Evolutionary conservation across 1,139 yeast genomes (phyloP), one percentile per base, ranked within the genome.

Genomic region (Yamadazyma oceani): DNA sequence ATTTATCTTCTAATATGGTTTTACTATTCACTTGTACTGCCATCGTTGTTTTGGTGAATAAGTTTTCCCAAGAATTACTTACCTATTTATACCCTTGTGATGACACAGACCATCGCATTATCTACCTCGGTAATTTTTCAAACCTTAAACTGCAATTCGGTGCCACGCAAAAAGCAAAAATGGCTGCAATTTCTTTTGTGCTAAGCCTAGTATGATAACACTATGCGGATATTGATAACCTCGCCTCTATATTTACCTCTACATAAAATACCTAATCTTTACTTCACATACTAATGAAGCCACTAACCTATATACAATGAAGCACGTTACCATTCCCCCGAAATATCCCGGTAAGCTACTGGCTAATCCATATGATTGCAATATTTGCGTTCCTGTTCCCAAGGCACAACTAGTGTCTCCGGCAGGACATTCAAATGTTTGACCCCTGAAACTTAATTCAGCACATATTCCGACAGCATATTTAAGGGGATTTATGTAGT

Each of bases 401-500:
- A 70, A 56, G 2, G 50, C 44, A 50, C 77, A 71, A 4, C 42
- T 52, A 19, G 8, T 19, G 8, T 27, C 21, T 10, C 32, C 46
- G 34, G 55, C 50, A 3, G 49, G 54, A 52, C 77, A 71, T 14
- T 41, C 39, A 43, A 71, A 71, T 1, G 29, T 32, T 45, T 66
- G 72, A 26, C 54, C 58, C 35, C 49, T 36, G 34, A 71, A 64
- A 10, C 66, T 70, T 38, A 69, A 49, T 42, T 64, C 64, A 11
- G 71, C 69, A 48, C 67, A 58, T 2, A 80, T 65, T 39, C 82
- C 80, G 28, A 78, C 81, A 5, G 77, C 83, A 55, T 83, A 87
- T 51, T 82, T 84, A 53, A 84, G 61, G 1, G 96, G 96, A 39
- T 80, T 82, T 11, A 84, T 50, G 62, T 80, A 87, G 58, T 86